phyloP scores from a whole-genome alignment of 2,329 filamentous ascomycete species.

The Chaetomium sp. region DNA sequence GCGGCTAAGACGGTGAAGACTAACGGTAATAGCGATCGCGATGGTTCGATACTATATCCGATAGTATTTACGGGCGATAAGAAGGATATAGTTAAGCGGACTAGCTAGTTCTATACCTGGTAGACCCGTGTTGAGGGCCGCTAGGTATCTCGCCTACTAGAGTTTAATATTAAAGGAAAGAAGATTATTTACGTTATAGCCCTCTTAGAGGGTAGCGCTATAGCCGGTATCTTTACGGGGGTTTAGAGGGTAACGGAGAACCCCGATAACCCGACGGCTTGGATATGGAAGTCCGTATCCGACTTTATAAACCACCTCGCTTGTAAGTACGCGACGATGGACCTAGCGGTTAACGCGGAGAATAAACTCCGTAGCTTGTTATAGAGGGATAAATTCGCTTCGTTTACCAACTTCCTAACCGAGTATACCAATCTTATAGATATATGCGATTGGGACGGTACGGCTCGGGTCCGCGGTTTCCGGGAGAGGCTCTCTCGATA shows the following conservation, averaged over 20 bases:
- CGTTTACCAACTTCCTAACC: too few relatives aligned
- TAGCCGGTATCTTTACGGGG: too few relatives aligned
- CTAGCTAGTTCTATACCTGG: background rate
- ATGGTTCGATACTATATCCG: background rate
- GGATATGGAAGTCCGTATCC: background rate
- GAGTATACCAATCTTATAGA: too few relatives aligned
- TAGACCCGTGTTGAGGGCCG: background rate
- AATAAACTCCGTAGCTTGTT: background rate
- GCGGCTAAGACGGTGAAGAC: too few relatives aligned
- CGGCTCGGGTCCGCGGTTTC: background rate
- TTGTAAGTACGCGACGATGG: background rate
- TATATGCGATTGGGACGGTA: too few relatives aligned
- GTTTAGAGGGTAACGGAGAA: background rate
- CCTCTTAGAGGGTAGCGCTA: too few relatives aligned
- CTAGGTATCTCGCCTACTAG: background rate
- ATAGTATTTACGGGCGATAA: background rate
- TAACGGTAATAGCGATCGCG: background rate
- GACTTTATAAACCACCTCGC: background rate
- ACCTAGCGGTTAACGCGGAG: background rate
- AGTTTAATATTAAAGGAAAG: too few relatives aligned
- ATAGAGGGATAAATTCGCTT: too few relatives aligned
- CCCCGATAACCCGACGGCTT: background rate
- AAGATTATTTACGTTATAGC: too few relatives aligned
- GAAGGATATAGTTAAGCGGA: background rate
- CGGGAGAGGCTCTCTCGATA: background rate